Percentiles rank a stretch among this genome's conserved stretches.
phyloP scores from a whole-genome alignment of 257 asterid genomes.

The Nicotiana obtusifolia region DNA sequence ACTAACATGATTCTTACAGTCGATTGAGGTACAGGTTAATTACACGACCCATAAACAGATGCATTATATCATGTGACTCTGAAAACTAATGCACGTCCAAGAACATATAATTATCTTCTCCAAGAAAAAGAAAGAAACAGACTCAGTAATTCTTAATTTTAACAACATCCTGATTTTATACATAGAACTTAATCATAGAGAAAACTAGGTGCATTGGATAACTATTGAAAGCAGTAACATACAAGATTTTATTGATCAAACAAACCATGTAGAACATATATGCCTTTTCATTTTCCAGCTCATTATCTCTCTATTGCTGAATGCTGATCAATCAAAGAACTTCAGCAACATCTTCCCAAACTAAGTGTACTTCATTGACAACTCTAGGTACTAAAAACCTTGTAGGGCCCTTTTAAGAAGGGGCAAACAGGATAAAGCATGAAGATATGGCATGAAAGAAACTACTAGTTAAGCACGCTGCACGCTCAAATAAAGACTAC shows the following conservation, averaged over 20 bases:
- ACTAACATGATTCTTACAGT: background rate
- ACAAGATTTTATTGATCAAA: background rate
- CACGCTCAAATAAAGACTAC: background rate
- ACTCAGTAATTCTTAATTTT: background rate
- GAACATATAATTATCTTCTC: background rate
- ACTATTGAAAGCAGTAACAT: background rate
- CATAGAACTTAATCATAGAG: background rate
- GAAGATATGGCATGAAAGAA: background rate
- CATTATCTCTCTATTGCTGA: background rate
- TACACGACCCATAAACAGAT: background rate
- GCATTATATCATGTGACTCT: background rate
- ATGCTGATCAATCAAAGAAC: background rate
- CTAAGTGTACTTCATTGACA: background rate
- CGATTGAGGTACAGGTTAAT: background rate
- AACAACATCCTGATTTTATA: background rate
- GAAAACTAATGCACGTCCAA: slow-evolving; percentile 1
- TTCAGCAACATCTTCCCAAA: background rate
- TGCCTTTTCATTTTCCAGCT: background rate
- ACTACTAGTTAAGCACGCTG: background rate
- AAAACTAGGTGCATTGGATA: background rate
- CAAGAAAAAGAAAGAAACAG: background rate
- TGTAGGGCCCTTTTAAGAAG: background rate
- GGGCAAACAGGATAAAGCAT: background rate
- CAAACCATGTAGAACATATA: background rate
- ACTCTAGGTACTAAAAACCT: background rate